Evolutionary conservation across 768 basidiomycete species (phyloP), one percentile per base, ranked within the genome.

Genomic region (Agaricus subrufescens): DNA sequence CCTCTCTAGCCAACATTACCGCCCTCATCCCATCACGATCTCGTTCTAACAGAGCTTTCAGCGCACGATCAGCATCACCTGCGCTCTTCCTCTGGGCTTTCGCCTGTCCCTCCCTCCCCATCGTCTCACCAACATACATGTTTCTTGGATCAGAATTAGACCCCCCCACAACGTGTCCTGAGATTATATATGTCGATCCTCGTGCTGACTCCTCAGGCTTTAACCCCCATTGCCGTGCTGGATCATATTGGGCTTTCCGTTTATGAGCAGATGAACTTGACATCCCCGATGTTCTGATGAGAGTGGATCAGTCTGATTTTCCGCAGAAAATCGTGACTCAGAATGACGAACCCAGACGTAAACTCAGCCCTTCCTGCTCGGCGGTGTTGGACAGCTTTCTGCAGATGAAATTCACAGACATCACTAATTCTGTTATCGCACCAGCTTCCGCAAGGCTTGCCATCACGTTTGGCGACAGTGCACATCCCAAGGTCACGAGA

Each of bases 321-420:
- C 44, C 42, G 3, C 48, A 34, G 27, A 51, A 30, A 34, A 8
- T 3, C 47, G 9, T n/a, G 40, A 43, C 34, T 3, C 19, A 29
- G 14, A 34, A 44, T 55, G 15, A 74, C 85, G 19, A 58, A 95
- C 94, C 91, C 89, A 6, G 75, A 73, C 15, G 90, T 80, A 63
- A 98, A 97, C 70, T 99, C 97, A 1, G 96, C 80, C 46, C 96
- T 80, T 0, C 81, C 82, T 0, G 89, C 86, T 8, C 94, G 78
- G 14, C 80, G 76, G 23, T 84, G 74, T 68, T 91, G 79, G 3
- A 98, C 83, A 0, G 94, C 91, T 25, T 79, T 78, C 58, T 92
- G 86, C 40, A 98, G 69, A 71, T 99, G 97, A 70, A 83, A 99
- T 43, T 98, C 95, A 69, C 97, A 99, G 3, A 90, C 86, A 19